Evolutionary conservation across 352 stramenopile genomes (phyloP).

Genomic region (Globisporangium okanoganense): DNA sequence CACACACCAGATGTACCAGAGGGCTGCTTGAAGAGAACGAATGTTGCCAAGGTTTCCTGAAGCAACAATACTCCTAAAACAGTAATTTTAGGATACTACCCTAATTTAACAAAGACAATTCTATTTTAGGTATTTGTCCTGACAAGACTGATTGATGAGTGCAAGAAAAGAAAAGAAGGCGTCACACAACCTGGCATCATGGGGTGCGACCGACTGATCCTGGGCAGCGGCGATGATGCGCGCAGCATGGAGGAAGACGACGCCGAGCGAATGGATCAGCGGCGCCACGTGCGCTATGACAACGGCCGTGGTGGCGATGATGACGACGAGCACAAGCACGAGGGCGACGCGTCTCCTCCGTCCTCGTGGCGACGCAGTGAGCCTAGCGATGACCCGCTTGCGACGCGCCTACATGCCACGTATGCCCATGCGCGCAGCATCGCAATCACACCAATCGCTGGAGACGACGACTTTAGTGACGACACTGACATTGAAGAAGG

Average conservation of each 20-base stretch:
- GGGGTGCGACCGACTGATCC: slow-evolving; percentile 53
- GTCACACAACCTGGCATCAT: slow-evolving; percentile 21
- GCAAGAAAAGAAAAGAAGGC: neutral
- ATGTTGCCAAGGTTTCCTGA: too few relatives aligned
- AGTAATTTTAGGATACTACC: neutral
- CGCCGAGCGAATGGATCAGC: slow-evolving; percentile 2
- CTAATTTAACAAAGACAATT: neutral
- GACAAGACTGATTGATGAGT: neutral
- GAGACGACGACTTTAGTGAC: slow-evolving; percentile 26
- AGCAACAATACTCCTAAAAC: too few relatives aligned
- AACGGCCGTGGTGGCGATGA: neutral
- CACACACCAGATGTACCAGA: neutral
- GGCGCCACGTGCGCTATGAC: neutral
- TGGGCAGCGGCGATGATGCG: slow-evolving; percentile 18
- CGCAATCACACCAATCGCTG: neutral
- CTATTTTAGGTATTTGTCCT: too few relatives aligned
- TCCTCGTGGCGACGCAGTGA: neutral
- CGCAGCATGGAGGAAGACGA: slow-evolving; percentile 4
- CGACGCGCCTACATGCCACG: neutral
- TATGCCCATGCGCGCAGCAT: slow-evolving; percentile 1
- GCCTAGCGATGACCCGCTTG: neutral
- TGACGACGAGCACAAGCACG: slow-evolving; percentile 14
- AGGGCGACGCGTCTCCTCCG: slow-evolving; percentile 5
- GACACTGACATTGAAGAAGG: slow-evolving; percentile 82
- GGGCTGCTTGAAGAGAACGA: too few relatives aligned